phyloP scores from a whole-genome alignment of 768 basidiomycete genomes.

The Xanthoconium stramineum region DNA sequence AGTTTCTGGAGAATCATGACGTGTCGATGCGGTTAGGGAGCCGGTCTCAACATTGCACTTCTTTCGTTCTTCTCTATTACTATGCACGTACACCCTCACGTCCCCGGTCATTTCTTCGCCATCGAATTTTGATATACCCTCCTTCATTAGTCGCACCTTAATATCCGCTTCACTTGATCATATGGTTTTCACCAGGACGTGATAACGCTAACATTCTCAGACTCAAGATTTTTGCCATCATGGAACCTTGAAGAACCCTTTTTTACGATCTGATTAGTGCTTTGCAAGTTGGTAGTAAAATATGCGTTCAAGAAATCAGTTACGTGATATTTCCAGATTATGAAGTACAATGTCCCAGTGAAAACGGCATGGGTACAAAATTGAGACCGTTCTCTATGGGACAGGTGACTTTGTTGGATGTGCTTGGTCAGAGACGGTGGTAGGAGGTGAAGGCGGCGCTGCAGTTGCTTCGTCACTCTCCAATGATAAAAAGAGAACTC shows the following conservation, averaged over 20 bases:
- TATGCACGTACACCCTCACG: slow-evolving; percentile 26
- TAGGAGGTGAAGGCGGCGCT: neutral
- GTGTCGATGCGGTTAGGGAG: slow-evolving; percentile 65
- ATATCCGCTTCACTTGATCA: slow-evolving; percentile 35
- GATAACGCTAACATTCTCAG: slow-evolving; percentile 27
- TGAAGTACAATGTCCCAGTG: neutral
- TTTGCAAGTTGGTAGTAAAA: slow-evolving; percentile 27
- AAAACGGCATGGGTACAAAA: neutral
- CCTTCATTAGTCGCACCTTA: slow-evolving; percentile 32
- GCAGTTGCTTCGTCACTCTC: neutral
- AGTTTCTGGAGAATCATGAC: slow-evolving; percentile 68
- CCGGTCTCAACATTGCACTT: slow-evolving; percentile 8
- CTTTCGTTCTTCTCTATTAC: slow-evolving; percentile 21
- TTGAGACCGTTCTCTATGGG: neutral
- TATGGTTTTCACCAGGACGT: slow-evolving; percentile 30
- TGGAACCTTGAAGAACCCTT: slow-evolving; percentile 18
- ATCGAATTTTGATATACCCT: slow-evolving; percentile 38
- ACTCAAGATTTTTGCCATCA: slow-evolving; percentile 22
- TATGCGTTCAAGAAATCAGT: slow-evolving; percentile 14
- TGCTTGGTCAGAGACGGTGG: neutral
- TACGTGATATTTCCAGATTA: slow-evolving; percentile 2
- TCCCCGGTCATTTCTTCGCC: slow-evolving; percentile 35
- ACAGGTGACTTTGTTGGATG: neutral
- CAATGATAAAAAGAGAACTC: neutral
- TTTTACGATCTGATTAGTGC: slow-evolving; percentile 32